Conservation (phyloP, 345 rosid genomes). For the Moricandia moricandioides region DNA sequence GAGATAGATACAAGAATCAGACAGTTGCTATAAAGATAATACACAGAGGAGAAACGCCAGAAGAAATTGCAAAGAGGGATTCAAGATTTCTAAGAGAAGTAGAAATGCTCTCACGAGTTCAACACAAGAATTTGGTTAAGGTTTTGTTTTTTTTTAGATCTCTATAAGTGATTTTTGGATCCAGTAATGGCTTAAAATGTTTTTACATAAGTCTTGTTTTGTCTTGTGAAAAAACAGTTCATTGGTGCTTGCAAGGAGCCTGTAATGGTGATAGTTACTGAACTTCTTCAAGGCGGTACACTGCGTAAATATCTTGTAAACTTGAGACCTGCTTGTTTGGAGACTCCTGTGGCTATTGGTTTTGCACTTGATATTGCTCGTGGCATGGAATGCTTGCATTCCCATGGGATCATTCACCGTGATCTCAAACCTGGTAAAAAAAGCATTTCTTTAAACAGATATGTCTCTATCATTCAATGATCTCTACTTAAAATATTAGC, state of each 20-base stretch:
- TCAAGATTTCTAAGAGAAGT: conserved; percentile 85
- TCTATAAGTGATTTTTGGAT: background rate
- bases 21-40: conserved; percentile 87
- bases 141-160: conserved; percentile 37
- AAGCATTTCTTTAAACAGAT: conserved; percentile 2
- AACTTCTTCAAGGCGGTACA: conserved; percentile 82
- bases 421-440: conserved; percentile 92
- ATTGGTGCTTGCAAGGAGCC: conserved; percentile 97
- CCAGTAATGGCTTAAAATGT: background rate
- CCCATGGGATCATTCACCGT: conserved; percentile 94
- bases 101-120: conserved; percentile 84
- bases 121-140: conserved; percentile 91
- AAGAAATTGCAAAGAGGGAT: conserved; percentile 78
- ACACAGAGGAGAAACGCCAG: conserved; percentile 79
- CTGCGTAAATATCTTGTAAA: conserved; percentile 77
- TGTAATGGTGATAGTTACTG: conserved; percentile 92
- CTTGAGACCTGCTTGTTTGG: conserved; percentile 79
- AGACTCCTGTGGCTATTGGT: conserved; percentile 65
- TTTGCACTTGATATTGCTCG: conserved; percentile 91
- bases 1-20: conserved; percentile 69
- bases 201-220: background rate
- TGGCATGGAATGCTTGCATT: conserved; percentile 95
- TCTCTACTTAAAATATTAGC: conserved; percentile 27
- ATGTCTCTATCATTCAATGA: conserved; percentile 9
- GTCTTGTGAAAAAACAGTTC: conserved; percentile 48